Evolutionary conservation across 441 rosid species (phyloP), one percentile per base, ranked within the genome.

Genomic region (Mallotus japonicus): DNA sequence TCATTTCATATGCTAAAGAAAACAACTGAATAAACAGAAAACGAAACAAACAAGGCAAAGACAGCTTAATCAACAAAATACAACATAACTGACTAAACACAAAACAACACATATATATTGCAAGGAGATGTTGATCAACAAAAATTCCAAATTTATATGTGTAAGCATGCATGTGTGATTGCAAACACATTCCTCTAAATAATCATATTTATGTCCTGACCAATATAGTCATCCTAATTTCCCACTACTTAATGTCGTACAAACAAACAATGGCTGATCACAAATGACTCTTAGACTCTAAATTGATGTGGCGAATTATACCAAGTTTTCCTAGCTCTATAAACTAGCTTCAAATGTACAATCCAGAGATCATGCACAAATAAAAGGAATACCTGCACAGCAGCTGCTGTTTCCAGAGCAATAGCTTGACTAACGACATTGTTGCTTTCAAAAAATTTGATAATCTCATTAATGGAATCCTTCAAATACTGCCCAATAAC

Each of bases 361-460:
- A 62, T 63, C 10, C 71, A 78, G 73, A 13, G 61, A 19, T 59
- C 22, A 54, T 10, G 42, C 61, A 73, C 37, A 50, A 76, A 67
- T 42, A 63, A 70, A 73, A 44, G 49, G 49, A 78, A 82, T 78
- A 93, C 99, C 99, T 96, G 98, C 75, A 96, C 92, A 72, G 98
- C 97, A 70, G 98, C 92, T 69, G 96, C 99, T 83, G 99, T 91
- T 85, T 96, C 99, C 85, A 92, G 81, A 65, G 99, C 99, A 81
- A 93, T 78, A 65, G 92, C 86, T 82, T 89, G 97, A 85, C 98
- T 93, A 76, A 91, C 92, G 62, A 85, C 95, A 69, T 89, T 80
- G 76, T 87, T 88, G 81, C 88, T 91, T 81, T 87, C 93, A 83
- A 96, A 96, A 81, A 96, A 96, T 50, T 91, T 87, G 78, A 91